Conservation (phyloP, 768 basidiomycete species). For the Boletus subcaerulescens region DNA sequence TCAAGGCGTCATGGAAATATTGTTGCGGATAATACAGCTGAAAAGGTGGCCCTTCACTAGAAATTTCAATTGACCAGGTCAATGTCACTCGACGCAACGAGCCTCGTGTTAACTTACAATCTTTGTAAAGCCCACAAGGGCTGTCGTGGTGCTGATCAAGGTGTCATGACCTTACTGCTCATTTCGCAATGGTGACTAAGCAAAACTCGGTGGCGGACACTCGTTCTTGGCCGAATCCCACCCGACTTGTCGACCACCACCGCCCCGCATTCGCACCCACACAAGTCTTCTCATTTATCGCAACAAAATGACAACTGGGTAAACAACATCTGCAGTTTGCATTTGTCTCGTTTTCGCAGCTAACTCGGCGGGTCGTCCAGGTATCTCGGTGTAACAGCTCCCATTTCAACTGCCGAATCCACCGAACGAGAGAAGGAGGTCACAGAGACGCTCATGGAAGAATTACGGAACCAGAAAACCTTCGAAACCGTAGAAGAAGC, state of each 20-base stretch:
- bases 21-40: too few relatives aligned
- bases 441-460: constrained; percentile 83
- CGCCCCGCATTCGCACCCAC: constrained; percentile 5
- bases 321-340: constrained; percentile 14
- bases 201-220: constrained; percentile 14
- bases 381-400: constrained; percentile 80
- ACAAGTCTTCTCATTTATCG: constrained; percentile 4
- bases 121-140: too few relatives aligned
- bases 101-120: too few relatives aligned
- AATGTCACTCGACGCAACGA: too few relatives aligned
- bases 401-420: constrained; percentile 76
- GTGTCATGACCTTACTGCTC: too few relatives aligned
- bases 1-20: too few relatives aligned
- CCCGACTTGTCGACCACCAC: constrained; percentile 18
- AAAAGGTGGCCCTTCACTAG: too few relatives aligned
- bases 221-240: constrained; percentile 7
- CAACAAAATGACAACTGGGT: constrained; percentile 42
- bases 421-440: constrained; percentile 80
- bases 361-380: constrained; percentile 36
- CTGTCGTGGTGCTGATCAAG: too few relatives aligned
- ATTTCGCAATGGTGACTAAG: constrained; percentile 29
- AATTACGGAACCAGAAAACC: constrained; percentile 78
- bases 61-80: too few relatives aligned
- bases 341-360: not conserved
- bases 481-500: constrained; percentile 91